Conservation (phyloP, 495 filamentous ascomycete genomes). For the Aspergillus bridgeri region DNA sequence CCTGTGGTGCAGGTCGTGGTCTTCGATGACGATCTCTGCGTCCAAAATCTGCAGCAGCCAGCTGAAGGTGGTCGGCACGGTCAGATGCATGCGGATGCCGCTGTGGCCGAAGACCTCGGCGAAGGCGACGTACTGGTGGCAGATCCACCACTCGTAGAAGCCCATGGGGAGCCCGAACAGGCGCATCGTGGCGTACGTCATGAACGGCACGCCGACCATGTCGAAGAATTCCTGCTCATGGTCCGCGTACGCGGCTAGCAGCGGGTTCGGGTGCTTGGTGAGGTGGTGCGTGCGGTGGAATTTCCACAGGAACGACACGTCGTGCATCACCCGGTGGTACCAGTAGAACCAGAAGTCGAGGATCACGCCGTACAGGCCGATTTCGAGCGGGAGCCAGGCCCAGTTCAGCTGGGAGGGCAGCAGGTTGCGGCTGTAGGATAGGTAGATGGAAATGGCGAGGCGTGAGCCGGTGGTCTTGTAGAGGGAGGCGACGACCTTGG, state of each 20-base stretch:
- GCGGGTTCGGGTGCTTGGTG: constrained; percentile 42
- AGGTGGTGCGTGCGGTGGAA: constrained; percentile 45
- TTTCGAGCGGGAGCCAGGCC: constrained; percentile 35
- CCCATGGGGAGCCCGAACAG: constrained; percentile 36
- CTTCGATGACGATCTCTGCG: constrained; percentile 41
- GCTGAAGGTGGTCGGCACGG: constrained; percentile 31
- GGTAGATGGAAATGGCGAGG: constrained; percentile 18
- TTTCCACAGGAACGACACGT: constrained; percentile 38
- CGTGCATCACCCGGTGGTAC: constrained; percentile 44
- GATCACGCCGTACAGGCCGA: constrained; percentile 39
- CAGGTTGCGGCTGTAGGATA: constrained; percentile 18
- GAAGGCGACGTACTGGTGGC: constrained; percentile 40
- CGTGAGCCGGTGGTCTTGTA: constrained; percentile 24
- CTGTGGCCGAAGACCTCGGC: constrained; percentile 41
- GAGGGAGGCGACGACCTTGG: constrained; percentile 20
- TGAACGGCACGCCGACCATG: constrained; percentile 37
- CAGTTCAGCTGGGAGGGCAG: constrained; percentile 23
- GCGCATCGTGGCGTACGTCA: constrained; percentile 33
- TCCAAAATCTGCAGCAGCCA: constrained; percentile 35
- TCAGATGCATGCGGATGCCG: constrained; percentile 35
- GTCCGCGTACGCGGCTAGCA: constrained; percentile 42
- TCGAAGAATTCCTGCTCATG: constrained; percentile 45
- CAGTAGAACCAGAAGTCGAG: constrained; percentile 48
- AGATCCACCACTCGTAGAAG: constrained; percentile 46
- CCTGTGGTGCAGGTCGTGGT: constrained; percentile 44